Conservation (phyloP, 345 rosid genomes). For the Clarkia xantiana region DNA sequence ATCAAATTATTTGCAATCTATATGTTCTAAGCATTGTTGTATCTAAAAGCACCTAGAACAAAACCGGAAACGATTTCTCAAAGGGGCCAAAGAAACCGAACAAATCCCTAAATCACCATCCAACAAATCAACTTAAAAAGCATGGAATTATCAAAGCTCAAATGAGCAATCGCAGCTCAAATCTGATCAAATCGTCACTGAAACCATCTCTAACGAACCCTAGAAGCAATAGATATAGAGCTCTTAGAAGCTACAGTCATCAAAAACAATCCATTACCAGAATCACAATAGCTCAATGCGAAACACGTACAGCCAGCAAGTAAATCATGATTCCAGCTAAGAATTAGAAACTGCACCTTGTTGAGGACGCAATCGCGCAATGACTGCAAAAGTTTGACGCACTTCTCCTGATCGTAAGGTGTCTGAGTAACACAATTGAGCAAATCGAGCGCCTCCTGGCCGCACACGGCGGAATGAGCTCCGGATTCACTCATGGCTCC, state of each 20-base stretch:
- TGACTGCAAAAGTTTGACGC: constrained; percentile 37
- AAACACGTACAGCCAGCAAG: background rate
- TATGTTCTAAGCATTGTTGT: too few species aligned
- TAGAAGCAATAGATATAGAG: too few species aligned
- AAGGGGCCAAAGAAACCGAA: too few species aligned
- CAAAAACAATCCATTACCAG: too few species aligned
- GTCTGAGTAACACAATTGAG: constrained; percentile 70
- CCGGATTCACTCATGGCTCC: constrained; percentile 6
- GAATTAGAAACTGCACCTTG: constrained; percentile 29
- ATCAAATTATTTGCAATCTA: too few species aligned
- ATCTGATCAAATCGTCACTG: background rate
- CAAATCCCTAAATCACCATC: too few species aligned
- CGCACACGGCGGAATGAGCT: constrained; percentile 40
- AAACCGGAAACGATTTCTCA: too few species aligned
- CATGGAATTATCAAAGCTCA: too few species aligned
- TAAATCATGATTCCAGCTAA: background rate
- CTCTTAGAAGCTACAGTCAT: too few species aligned
- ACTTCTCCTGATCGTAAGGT: constrained; percentile 53
- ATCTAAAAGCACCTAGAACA: too few species aligned
- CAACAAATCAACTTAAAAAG: too few species aligned
- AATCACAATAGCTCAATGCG: too few species aligned
- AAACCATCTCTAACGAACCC: background rate
- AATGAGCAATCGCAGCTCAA: background rate
- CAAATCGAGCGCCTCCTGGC: constrained; percentile 50
- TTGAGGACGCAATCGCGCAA: constrained; percentile 51